Percentiles rank a stretch among this genome's conserved stretches.
These are phyloP conservation scores for Sclerotinia minor DNA, from an alignment of 2,329 filamentous ascomycete genomes.

Conservation along the genomic window DNA sequence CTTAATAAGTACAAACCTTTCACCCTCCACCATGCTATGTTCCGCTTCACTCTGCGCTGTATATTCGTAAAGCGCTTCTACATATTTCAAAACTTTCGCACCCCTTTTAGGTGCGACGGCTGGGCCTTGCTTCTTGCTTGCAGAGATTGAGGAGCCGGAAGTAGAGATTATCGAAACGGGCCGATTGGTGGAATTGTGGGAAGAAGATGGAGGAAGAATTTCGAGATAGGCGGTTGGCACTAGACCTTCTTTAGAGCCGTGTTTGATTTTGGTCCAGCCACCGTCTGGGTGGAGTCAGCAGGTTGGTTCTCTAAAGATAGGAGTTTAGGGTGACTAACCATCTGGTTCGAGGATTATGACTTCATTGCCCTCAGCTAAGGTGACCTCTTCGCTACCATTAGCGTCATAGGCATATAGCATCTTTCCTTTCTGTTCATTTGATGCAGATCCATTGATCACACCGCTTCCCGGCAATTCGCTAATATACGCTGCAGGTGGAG, in stretches of 20 bases:
- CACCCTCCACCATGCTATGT: constrained; percentile 87
- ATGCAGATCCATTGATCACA: constrained; percentile 46
- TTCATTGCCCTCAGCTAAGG: constrained; percentile 75
- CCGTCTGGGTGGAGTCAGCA: constrained; percentile 63
- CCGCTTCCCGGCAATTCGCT: constrained; percentile 60
- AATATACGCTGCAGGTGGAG: constrained; percentile 80
- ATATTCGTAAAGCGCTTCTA: constrained; percentile 92
- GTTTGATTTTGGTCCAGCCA: constrained; percentile 86
- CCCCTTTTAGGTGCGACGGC: constrained; percentile 87
- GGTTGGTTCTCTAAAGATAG: constrained; percentile 25
- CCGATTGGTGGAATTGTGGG: constrained; percentile 44
- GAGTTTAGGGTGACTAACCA: constrained; percentile 58
- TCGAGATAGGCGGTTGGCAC: constrained; percentile 89
- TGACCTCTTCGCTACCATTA: constrained; percentile 76
- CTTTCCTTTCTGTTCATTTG: constrained; percentile 68
- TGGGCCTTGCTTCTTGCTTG: constrained; percentile 42
- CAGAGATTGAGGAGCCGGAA: constrained; percentile 66
- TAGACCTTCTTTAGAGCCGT: constrained; percentile 74
- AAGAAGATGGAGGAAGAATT: constrained; percentile 50
- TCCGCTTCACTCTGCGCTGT: constrained; percentile 81
- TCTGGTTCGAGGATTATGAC: constrained; percentile 81
- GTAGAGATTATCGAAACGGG: constrained; percentile 77
- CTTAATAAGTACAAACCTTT: constrained; percentile 85
- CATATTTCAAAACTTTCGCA: constrained; percentile 91
- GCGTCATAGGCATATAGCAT: constrained; percentile 90